Percentiles rank a stretch among this genome's conserved stretches.
Evolutionary conservation across 169 alveolate species (phyloP).

Genomic region (Plasmodium gallinaceum): DNA sequence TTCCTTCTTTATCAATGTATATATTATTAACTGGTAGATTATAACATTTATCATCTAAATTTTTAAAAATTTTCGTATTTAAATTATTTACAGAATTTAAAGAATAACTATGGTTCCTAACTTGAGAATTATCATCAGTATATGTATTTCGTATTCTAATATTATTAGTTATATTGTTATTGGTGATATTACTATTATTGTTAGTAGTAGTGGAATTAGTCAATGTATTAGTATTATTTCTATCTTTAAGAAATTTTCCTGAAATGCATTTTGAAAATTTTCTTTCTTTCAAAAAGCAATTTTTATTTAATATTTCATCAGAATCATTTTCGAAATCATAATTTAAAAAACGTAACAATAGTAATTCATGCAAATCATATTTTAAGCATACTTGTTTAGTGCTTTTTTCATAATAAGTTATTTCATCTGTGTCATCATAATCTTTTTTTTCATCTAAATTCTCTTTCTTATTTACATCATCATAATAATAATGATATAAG

Average conservation of each 20-base stretch:
- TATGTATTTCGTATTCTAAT: conserved; percentile 16
- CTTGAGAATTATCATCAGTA: conserved; percentile 17
- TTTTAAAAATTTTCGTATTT: conserved; percentile 39
- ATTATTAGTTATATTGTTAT: neutral
- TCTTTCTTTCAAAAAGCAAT: conserved; percentile 51
- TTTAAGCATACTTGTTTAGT: conserved; percentile 46
- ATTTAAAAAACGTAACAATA: conserved; percentile 63
- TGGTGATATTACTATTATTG: neutral
- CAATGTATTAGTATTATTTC: conserved; percentile 9
- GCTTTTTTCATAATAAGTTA: conserved; percentile 18
- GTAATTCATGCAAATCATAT: conserved; percentile 31
- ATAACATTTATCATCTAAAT: conserved; percentile 42
- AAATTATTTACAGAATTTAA: conserved; percentile 8
- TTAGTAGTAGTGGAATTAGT: neutral
- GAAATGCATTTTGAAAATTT: conserved; percentile 6
- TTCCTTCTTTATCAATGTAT: conserved; percentile 56
- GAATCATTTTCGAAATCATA: neutral
- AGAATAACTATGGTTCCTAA: neutral
- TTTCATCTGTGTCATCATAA: conserved; percentile 23
- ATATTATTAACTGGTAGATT: conserved; percentile 36
- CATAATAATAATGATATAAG: conserved; percentile 59
- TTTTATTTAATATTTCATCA: conserved; percentile 27
- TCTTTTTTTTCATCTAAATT: neutral
- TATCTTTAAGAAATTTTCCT: conserved; percentile 40
- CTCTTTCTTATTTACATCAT: neutral